Base-by-base conservation (phyloP, 2,329 filamentous ascomycete species). In the Fusarium tjaetaba region DNA sequence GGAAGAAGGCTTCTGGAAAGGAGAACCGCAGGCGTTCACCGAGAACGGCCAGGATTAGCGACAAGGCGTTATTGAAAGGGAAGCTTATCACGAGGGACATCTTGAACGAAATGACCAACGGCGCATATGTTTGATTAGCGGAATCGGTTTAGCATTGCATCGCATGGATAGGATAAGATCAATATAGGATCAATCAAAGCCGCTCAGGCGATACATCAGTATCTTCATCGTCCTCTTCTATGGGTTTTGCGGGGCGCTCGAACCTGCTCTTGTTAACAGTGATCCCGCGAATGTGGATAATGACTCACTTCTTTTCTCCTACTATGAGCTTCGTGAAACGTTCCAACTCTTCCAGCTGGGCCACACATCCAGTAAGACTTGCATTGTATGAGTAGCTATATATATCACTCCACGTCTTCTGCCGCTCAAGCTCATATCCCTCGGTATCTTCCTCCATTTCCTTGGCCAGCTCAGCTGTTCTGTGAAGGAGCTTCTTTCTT, bases 51-150 rank as follows among this genome's bases (percentile, higher is more conserved):
- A 91, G 89, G 77, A 86, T 90, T 51, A 90, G 91, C 1, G 88
- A 88, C 58, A 89, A 87, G 72, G 86, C 87, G 38, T 83, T 96
- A 66, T 81, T 94, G 74, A 91, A 89, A 66, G 90, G 88, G 41
- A 90, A 90, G 77, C 89, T 90, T 41, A 87, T 97, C 62, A 86
- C 95, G 78, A 89, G 89, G 79, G 92, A 96, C 85, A 91, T 97
- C 72, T 85, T 95, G 76, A 94, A 96, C 82, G 93, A 95, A 73
- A 85, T 90, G 83, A 87, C 83, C 60, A 82, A 85, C 65, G 84
- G 84, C 74, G 83, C 79, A 77, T 85, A 82, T 78, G 61, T 82
- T 75, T 72, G 65, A 70, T 62, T 67, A 64, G 53, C 63, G 62
- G 42, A 38, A 58, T 51, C 64, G 61, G 55, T 65, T 66, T 42